These are phyloP conservation scores for Mycena sp. DNA, from an alignment of 1,284 basidiomycete species.

Conservation along the genomic window DNA sequence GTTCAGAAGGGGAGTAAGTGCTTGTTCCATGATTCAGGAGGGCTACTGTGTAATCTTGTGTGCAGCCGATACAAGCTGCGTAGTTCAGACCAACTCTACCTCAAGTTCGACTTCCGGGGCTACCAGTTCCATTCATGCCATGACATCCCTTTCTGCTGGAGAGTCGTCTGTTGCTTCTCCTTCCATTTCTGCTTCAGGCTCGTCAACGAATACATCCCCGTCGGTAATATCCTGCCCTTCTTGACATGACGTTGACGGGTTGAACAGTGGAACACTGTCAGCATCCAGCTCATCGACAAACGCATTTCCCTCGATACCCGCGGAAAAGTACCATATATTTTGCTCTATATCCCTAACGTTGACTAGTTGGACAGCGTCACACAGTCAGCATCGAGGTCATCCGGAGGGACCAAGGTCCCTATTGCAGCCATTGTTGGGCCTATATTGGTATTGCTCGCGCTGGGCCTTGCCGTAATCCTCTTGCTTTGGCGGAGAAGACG, in stretches of 20 bases:
- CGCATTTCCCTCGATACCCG: no score
- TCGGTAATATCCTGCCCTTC: no score
- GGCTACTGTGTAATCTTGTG: not conserved
- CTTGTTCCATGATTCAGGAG: not conserved
- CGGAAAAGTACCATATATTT: no score
- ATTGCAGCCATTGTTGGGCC: constrained; percentile 8
- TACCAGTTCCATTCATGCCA: no score
- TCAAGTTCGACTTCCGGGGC: not conserved
- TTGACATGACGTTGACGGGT: no score
- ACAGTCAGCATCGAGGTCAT: not conserved
- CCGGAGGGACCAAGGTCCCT: not conserved
- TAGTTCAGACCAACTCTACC: not conserved
- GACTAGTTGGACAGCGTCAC: not conserved
- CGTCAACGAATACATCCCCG: no score
- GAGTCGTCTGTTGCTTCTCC: no score
- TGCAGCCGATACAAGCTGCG: constrained; percentile 18
- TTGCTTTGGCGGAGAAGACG: constrained; percentile 1
- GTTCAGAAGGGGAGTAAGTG: constrained; percentile 17
- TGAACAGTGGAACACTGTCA: no score
- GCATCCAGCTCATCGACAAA: no score
- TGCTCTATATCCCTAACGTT: no score
- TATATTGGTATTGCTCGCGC: not conserved
- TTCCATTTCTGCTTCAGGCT: no score
- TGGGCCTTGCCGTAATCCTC: not conserved
- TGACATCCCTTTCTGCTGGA: no score